phyloP scores from a whole-genome alignment of 768 basidiomycete genomes.

The Austroboletus eburneus region DNA sequence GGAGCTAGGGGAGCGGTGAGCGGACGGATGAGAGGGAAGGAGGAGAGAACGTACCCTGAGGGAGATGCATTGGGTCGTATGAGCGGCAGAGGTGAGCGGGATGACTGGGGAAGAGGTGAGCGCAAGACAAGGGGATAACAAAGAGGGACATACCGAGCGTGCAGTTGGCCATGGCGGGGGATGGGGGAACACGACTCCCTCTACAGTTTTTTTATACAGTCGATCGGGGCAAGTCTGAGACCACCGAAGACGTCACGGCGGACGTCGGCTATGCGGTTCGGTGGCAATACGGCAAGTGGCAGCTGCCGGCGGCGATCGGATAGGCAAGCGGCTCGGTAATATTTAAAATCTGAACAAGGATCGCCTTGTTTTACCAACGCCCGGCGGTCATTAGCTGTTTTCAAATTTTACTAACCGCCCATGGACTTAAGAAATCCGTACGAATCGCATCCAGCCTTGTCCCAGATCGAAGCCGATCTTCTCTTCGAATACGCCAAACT shows the following conservation, averaged over 20 bases:
- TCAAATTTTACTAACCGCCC: too few species aligned
- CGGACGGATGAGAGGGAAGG: slow-evolving; percentile 4
- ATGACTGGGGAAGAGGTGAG: slow-evolving; percentile 32
- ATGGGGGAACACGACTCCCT: neutral
- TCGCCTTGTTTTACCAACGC: too few species aligned
- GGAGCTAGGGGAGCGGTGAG: slow-evolving; percentile 46
- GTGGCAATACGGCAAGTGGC: too few species aligned
- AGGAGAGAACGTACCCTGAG: slow-evolving; percentile 49
- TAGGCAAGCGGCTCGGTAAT: too few species aligned
- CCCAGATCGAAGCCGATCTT: slow-evolving; percentile 68
- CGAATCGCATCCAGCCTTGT: slow-evolving; percentile 61
- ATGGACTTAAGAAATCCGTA: too few species aligned
- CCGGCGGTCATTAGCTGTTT: too few species aligned
- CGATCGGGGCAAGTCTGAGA: too few species aligned
- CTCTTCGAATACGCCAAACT: slow-evolving; percentile 94
- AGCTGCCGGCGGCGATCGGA: too few species aligned
- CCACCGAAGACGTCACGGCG: too few species aligned
- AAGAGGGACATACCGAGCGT: slow-evolving; percentile 54
- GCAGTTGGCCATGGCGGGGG: slow-evolving; percentile 69
- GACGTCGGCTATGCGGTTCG: too few species aligned
- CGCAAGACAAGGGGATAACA: neutral
- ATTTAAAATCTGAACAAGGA: too few species aligned
- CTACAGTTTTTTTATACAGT: too few species aligned
- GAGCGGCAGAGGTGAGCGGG: slow-evolving; percentile 18
- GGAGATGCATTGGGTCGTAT: slow-evolving; percentile 52